Conservation (phyloP, 768 basidiomycete genomes). For the Mycena alexandri region DNA sequence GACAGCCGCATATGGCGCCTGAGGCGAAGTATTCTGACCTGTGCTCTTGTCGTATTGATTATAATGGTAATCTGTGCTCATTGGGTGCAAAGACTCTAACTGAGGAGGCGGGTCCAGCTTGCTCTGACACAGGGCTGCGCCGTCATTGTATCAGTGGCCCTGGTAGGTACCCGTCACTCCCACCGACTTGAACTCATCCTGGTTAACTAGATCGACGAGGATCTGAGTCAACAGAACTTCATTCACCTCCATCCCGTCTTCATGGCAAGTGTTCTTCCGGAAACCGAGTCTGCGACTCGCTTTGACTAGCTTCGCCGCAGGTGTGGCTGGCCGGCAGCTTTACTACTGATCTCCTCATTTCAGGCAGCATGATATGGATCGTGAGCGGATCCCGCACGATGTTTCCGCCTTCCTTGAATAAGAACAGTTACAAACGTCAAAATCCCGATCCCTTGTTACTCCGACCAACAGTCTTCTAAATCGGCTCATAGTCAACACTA, state of each 20-base stretch:
- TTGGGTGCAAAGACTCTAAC: background rate
- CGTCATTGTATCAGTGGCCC: background rate
- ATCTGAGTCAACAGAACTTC: constrained; percentile 14
- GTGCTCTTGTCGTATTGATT: constrained; percentile 1
- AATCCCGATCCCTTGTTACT: background rate
- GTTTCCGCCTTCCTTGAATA: background rate
- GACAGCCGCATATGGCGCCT: constrained; percentile 11
- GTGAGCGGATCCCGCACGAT: background rate
- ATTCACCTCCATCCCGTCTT: constrained; percentile 20
- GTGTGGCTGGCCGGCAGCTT: constrained; percentile 23
- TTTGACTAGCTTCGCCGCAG: background rate
- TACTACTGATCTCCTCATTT: constrained; percentile 16
- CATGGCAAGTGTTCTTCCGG: background rate
- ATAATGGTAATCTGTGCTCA: background rate
- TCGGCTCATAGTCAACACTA: constrained; percentile 11
- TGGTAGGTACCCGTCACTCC: background rate
- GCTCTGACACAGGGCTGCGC: constrained; percentile 5
- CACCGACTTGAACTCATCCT: no score
- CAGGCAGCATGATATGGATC: constrained; percentile 18
- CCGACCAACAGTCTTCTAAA: constrained; percentile 3
- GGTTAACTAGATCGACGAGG: constrained; percentile 1
- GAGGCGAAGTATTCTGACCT: background rate
- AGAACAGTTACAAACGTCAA: constrained; percentile 8
- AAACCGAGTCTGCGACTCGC: background rate
- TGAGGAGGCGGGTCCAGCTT: background rate